These are phyloP conservation scores for Pneumocystis carinii DNA, from an alignment of 1,139 yeast genomes.

Conservation along the genomic window DNA sequence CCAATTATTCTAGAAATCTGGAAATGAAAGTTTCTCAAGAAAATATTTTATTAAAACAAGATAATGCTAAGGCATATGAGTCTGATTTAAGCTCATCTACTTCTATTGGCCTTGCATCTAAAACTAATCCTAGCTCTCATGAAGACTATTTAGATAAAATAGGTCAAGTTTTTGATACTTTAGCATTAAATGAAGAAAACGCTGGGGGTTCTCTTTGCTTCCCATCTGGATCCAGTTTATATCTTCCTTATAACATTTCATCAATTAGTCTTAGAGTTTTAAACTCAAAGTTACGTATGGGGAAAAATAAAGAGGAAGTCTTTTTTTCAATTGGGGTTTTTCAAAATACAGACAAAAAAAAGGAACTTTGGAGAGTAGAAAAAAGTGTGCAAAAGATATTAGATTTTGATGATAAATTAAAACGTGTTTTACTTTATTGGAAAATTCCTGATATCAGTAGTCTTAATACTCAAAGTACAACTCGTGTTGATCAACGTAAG, in stretches of 20 bases:
- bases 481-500: constrained; percentile 2
- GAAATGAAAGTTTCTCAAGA: not conserved
- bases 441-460: not conserved
- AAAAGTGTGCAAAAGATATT: not conserved
- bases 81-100: not conserved
- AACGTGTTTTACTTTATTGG: not conserved
- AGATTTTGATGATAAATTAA: not conserved
- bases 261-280: not conserved
- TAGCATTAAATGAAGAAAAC: not conserved
- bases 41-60: not conserved
- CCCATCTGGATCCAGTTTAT: not conserved
- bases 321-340: constrained; percentile 1
- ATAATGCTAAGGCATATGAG: not conserved
- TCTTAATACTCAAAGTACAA: not conserved
- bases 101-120: not conserved
- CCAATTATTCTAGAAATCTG: not conserved
- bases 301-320: not conserved
- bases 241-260: not conserved
- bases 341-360: not conserved
- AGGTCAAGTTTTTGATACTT: not conserved
- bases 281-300: not conserved
- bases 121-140: not conserved
- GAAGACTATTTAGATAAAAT: constrained; percentile 1
- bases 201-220: not conserved
- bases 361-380: constrained; percentile 1